These are phyloP conservation scores for Candida hungchunana DNA, from an alignment of 805 yeast species.

Conservation along the genomic window DNA sequence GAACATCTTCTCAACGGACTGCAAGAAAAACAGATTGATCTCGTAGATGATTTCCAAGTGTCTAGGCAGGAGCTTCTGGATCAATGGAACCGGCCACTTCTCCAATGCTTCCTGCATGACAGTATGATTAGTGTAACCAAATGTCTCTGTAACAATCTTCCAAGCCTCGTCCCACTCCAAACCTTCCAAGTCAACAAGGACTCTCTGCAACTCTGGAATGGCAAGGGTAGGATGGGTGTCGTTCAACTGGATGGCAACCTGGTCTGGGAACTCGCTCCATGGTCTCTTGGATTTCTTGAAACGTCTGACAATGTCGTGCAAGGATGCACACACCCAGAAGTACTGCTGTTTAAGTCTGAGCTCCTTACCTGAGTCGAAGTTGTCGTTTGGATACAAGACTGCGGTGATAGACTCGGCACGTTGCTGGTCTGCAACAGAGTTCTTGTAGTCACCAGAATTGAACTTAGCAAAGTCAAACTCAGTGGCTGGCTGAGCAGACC, in stretches of 20 bases:
- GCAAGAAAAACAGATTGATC: slow-evolving; percentile 74
- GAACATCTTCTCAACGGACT: slow-evolving; percentile 68
- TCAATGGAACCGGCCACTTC: slow-evolving; percentile 87
- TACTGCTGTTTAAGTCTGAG: slow-evolving; percentile 91
- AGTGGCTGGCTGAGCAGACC: slow-evolving; percentile 86
- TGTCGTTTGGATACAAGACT: slow-evolving; percentile 90
- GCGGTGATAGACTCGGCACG: slow-evolving; percentile 90
- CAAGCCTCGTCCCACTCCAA: slow-evolving; percentile 83
- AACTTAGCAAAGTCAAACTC: slow-evolving; percentile 90
- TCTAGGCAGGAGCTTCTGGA: slow-evolving; percentile 79
- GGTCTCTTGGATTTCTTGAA: slow-evolving; percentile 73
- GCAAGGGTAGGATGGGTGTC: slow-evolving; percentile 96
- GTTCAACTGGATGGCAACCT: slow-evolving; percentile 87
- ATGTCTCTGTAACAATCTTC: slow-evolving; percentile 73
- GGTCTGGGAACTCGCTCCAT: slow-evolving; percentile 81
- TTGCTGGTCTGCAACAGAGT: slow-evolving; percentile 81
- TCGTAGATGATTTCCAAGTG: slow-evolving; percentile 88
- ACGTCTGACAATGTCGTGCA: slow-evolving; percentile 86
- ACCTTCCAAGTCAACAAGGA: slow-evolving; percentile 78
- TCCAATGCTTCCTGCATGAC: slow-evolving; percentile 94
- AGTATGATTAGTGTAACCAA: slow-evolving; percentile 93
- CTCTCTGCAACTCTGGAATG: slow-evolving; percentile 82
- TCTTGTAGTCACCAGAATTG: slow-evolving; percentile 85
- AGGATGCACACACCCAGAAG: slow-evolving; percentile 94
- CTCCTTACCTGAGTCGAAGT: slow-evolving; percentile 87